These are phyloP conservation scores for Tetrastigma voinierianum DNA, from an alignment of 164 flowering plant species.

Conservation along the genomic window DNA sequence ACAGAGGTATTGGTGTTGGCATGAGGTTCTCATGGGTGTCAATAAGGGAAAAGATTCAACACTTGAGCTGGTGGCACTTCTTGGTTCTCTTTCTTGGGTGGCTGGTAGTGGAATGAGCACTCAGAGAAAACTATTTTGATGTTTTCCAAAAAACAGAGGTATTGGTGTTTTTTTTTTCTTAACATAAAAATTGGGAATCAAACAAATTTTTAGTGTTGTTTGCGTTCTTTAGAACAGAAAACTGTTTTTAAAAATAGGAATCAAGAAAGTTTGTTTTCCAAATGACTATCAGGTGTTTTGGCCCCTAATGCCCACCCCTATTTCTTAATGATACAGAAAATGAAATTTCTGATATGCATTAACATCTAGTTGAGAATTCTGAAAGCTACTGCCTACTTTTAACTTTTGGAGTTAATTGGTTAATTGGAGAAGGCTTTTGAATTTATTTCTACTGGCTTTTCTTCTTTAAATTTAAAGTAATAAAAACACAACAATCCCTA, in stretches of 20 bases:
- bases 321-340: background rate
- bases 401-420: background rate
- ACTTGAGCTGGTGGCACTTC: background rate
- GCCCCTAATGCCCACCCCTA: background rate
- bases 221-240: too few species aligned
- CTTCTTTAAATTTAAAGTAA: too few species aligned
- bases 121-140: background rate
- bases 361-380: background rate
- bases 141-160: too few species aligned
- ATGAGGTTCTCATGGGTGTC: background rate
- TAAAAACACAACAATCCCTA: background rate
- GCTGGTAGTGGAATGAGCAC: slow-evolving; percentile 15
- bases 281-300: background rate
- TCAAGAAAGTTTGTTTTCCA: too few species aligned
- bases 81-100: slow-evolving; percentile 3
- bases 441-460: too few species aligned
- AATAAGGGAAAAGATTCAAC: slow-evolving; percentile 10
- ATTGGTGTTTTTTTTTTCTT: too few species aligned
- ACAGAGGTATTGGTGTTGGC: too few species aligned
- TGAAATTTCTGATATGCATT: background rate
- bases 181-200: too few species aligned
- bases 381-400: background rate
- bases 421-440: too few species aligned
- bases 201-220: too few species aligned
- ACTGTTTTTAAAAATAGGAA: too few species aligned